Base-by-base conservation (phyloP, 176 grass and related monocot genomes). In the Melocanna baccifera region DNA sequence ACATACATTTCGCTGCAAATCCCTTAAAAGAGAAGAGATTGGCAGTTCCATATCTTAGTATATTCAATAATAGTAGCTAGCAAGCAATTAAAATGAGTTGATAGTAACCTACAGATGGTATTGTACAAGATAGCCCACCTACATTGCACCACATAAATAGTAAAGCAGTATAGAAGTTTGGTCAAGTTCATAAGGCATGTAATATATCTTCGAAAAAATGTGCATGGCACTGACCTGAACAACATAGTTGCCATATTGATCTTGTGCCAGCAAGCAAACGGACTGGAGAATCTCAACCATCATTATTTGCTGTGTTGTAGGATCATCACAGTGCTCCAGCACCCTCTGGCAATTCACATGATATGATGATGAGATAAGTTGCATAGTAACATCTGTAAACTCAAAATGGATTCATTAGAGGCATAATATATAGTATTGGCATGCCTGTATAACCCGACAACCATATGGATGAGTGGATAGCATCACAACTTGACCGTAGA, bases 231-330 rank as follows among this genome's bases (percentile, higher is more conserved):
- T 64, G 58, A 97, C 94, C 89, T 97, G 94, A 88, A 97, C 91
- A 69, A 97, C 94, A 46, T 97, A 97, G 66, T 97, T 97, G 70
- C 94, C 94, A 88, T 94, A 97, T 45, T 94, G 94, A 75, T 97
- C 91, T 48, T 97, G 87, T 29, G 94, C 86, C 77, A 97, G 84
- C 75, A 90, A 62, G 77, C 87, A 83, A 64, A 94, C 89, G 28
- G 89, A 91, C 64, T 91, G 64, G 55, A 94, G 88, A 85, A 97
- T 97, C 82, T 97, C 94, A 59, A 88, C 91, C 94, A 96, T 93
- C 86, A 96, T 90, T 85, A 96, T 93, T 70, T 92, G 91, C 61
- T 91, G 94, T 19, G 88, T 93, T 64, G 88, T 93, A 71, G 86
- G 68, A 68, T 96, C 86, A 81, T 96, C 88, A 80, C 94, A 96